Base-by-base conservation (phyloP, 2,329 filamentous ascomycete genomes). In the Falciphora oryzae region DNA sequence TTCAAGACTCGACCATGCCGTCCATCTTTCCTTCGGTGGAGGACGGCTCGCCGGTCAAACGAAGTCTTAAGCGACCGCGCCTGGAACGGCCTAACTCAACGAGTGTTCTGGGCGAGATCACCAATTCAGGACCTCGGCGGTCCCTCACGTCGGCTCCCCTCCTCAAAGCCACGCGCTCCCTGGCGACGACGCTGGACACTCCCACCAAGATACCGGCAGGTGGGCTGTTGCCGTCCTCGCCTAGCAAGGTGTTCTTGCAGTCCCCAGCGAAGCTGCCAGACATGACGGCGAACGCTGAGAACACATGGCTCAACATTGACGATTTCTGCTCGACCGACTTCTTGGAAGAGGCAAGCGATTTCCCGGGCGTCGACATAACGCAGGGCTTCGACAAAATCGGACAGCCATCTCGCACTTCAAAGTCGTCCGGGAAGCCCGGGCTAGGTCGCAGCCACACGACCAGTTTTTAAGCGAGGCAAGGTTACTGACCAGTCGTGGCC, bases 331-430 rank as follows among this genome's bases (percentile, higher is more conserved):
- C 79, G 27, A 69, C 80, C 0, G 82, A 86, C 50, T 80, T 88
- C 57, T 78, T 86, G 63, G 86, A 89, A 66, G 85, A 87, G 57
- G 78, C 79, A 3, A 80, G 85, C 65, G 86, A 88, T 58, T 80
- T 80, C 66, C 76, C 83, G 18, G 85, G 83, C 1, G 82, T 92
- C 62, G 90, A 93, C 70, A 88, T 93, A 68, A 82, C 90, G 59
- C 87, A 91, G 71, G 89, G 89, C 13, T 93, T 92, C 70, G 85
- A 89, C 73, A 90, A 88, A 77, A 92, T 93, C 72, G 89, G 89
- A 13, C 62, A 63, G 56, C 56, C 29, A 13, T 44, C 28, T 11
- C 22, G 56, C 38, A 59, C 14, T 50, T 29, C 53, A 29, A 58
- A 31, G 14, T 31, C 58, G 58, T 11, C 28, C 2, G 31, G 74